phyloP scores from a whole-genome alignment of 495 filamentous ascomycete species.

The Physcia stellaris region DNA sequence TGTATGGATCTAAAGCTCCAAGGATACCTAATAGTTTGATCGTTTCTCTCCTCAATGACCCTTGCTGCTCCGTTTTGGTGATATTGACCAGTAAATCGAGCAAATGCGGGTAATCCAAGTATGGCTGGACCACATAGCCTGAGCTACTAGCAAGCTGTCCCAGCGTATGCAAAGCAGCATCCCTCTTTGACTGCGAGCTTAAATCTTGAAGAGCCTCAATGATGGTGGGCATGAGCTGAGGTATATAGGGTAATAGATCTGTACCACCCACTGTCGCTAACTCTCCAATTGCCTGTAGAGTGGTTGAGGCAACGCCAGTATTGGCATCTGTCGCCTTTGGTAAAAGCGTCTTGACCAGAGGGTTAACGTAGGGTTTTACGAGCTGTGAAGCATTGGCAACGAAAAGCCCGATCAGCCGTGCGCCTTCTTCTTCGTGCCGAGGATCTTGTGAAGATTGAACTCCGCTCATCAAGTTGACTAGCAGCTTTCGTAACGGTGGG shows the following conservation, averaged over 20 bases:
- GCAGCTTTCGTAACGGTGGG: constrained; percentile 78
- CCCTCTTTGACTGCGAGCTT: constrained; percentile 72
- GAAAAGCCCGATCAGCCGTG: constrained; percentile 80
- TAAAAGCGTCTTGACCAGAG: constrained; percentile 79
- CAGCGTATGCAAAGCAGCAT: constrained; percentile 79
- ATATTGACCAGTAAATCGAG: constrained; percentile 86
- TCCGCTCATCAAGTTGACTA: constrained; percentile 92
- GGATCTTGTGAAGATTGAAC: constrained; percentile 90
- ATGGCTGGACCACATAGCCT: constrained; percentile 95
- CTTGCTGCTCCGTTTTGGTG: constrained; percentile 77
- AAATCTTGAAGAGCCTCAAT: constrained; percentile 86
- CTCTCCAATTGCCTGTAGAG: constrained; percentile 86
- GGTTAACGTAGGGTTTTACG: constrained; percentile 89
- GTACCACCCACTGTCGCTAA: constrained; percentile 84
- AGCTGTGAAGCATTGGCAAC: constrained; percentile 81
- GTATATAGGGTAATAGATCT: constrained; percentile 78
- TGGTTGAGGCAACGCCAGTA: constrained; percentile 76
- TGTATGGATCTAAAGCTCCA: constrained; percentile 93
- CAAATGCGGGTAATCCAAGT: constrained; percentile 84
- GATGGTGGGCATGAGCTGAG: constrained; percentile 85
- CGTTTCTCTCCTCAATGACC: constrained; percentile 75
- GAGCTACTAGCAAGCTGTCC: constrained; percentile 88
- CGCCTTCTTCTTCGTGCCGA: constrained; percentile 89
- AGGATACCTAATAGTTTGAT: constrained; percentile 93
- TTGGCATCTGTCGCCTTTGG: constrained; percentile 77